Evolutionary conservation across 352 stramenopile species (phyloP).

Genomic region (Pythium pectinolyticum): DNA sequence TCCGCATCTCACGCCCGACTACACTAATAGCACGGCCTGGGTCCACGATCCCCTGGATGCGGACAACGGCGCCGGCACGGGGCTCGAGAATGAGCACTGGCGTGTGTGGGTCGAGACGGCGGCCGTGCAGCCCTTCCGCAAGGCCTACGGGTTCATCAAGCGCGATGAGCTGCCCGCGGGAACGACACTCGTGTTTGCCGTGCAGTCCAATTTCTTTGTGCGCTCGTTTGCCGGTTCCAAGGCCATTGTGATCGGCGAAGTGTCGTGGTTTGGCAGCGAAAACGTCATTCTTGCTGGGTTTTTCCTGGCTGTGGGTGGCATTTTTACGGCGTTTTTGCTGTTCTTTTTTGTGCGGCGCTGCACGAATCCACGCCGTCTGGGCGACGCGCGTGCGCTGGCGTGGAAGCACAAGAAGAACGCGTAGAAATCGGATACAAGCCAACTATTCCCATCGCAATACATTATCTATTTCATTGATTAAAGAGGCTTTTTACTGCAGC

Average conservation of each 20-base stretch:
- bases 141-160: constrained; percentile 65
- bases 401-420: constrained; percentile 55
- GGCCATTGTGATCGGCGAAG: constrained; percentile 60
- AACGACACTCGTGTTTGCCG: constrained; percentile 68
- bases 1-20: constrained; percentile 49
- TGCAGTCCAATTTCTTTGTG: constrained; percentile 84
- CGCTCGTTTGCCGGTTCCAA: constrained; percentile 64
- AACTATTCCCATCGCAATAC: background rate
- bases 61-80: constrained; percentile 41
- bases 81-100: constrained; percentile 76
- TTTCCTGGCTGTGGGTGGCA: constrained; percentile 52
- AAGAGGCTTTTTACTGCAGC: too few species aligned
- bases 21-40: constrained; percentile 81
- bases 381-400: constrained; percentile 46
- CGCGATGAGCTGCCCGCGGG: constrained; percentile 42
- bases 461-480: constrained; percentile 2
- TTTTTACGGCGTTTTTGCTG: constrained; percentile 51
- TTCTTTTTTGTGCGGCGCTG: constrained; percentile 53
- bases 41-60: constrained; percentile 51
- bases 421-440: background rate
- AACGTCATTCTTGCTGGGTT: constrained; percentile 57
- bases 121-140: constrained; percentile 62
- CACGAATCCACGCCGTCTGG: constrained; percentile 45
- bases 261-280: constrained; percentile 67
- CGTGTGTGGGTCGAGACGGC: constrained; percentile 73